phyloP scores from a whole-genome alignment of 2,329 filamentous ascomycete genomes.

The Polychaeton citri region DNA sequence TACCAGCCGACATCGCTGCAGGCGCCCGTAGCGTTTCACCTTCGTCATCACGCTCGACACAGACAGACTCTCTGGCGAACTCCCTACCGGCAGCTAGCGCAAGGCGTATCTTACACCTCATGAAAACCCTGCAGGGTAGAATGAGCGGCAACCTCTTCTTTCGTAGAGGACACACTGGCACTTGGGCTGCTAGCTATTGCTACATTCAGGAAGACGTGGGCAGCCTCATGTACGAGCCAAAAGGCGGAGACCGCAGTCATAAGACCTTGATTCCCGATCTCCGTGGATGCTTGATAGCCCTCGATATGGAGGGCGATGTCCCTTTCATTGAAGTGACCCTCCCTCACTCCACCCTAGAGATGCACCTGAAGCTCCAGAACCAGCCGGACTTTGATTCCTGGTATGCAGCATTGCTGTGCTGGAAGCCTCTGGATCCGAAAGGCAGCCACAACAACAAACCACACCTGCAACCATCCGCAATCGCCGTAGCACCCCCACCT shows the following conservation, averaged over 20 bases:
- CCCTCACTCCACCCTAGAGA: constrained; percentile 42
- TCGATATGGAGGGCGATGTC: constrained; percentile 33
- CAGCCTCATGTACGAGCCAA: constrained; percentile 60
- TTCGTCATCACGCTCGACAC: constrained; percentile 11
- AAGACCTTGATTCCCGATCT: constrained; percentile 58
- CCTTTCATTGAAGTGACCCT: constrained; percentile 39
- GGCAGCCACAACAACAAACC: constrained; percentile 40
- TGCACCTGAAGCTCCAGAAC: constrained; percentile 51
- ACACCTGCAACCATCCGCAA: constrained; percentile 11
- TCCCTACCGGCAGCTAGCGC: constrained; percentile 42
- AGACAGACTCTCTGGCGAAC: constrained; percentile 15
- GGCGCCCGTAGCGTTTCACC: constrained; percentile 17
- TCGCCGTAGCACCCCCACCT: constrained; percentile 10
- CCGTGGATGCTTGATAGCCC: constrained; percentile 56
- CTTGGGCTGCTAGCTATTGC: constrained; percentile 59
- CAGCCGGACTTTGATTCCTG: constrained; percentile 61
- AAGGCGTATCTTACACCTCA: constrained; percentile 58
- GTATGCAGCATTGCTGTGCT: constrained; percentile 68
- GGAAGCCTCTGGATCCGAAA: constrained; percentile 59
- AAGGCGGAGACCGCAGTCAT: constrained; percentile 51
- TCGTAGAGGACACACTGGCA: constrained; percentile 44
- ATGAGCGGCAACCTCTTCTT: constrained; percentile 73
- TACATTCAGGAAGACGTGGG: constrained; percentile 67
- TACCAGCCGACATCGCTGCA: constrained; percentile 6
- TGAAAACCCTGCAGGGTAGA: constrained; percentile 63